These are phyloP conservation scores for Lonicera japonica DNA, from an alignment of 129 eudicot species.

Conservation along the genomic window DNA sequence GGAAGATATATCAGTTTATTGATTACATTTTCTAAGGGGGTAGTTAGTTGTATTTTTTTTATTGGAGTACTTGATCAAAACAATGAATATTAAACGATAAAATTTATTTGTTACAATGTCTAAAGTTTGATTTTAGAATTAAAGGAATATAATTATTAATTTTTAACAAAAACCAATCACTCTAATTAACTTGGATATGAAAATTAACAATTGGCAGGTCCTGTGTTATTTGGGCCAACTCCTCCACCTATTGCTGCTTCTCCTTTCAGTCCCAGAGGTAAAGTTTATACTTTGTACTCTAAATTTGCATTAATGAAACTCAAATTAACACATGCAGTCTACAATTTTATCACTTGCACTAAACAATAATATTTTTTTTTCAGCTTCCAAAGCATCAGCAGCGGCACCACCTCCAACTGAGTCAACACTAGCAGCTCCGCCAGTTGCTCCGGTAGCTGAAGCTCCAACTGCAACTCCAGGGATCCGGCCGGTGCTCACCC, in stretches of 20 bases:
- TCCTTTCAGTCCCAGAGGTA: slow-evolving; percentile 54
- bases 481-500: slow-evolving; percentile 54
- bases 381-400: slow-evolving; percentile 43
- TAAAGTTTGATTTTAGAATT: too few species aligned
- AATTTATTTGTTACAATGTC: too few species aligned
- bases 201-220: slow-evolving; percentile 39
- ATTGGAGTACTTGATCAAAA: too few species aligned
- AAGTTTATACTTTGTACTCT: background rate
- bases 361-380: background rate
- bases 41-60: too few species aligned
- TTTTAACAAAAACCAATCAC: too few species aligned
- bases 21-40: too few species aligned
- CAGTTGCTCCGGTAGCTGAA: slow-evolving; percentile 8
- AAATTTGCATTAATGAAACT: too few species aligned
- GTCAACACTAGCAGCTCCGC: slow-evolving; percentile 11
- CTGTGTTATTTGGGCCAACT: slow-evolving; percentile 58
- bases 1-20: too few species aligned
- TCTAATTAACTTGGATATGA: background rate
- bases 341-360: too few species aligned
- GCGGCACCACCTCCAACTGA: slow-evolving; percentile 18
- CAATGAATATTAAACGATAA: too few species aligned
- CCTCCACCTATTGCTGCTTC: slow-evolving; percentile 50
- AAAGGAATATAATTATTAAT: too few species aligned
- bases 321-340: too few species aligned
- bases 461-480: slow-evolving; percentile 42